These are phyloP conservation scores for Microdochium bolleyi DNA, from an alignment of 2,329 filamentous ascomycete species.

Conservation along the genomic window DNA sequence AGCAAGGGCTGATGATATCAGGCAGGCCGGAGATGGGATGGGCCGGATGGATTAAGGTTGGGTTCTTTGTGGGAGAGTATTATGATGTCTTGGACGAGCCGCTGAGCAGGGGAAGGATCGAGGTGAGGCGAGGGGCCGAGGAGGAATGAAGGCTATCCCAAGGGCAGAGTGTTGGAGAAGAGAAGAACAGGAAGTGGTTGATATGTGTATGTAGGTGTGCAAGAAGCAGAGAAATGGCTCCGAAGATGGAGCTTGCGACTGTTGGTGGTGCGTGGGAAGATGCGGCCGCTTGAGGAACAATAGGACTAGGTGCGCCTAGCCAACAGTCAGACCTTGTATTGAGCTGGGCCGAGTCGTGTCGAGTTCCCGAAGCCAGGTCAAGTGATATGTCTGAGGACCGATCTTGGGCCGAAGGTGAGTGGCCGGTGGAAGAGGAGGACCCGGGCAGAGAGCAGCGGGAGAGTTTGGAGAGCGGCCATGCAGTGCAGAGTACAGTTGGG, in stretches of 20 bases:
- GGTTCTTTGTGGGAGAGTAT: slow-evolving; percentile 1
- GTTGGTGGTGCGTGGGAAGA: background rate
- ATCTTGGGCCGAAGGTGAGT: background rate
- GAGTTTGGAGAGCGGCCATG: background rate
- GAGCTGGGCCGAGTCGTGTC: background rate
- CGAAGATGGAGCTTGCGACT: background rate
- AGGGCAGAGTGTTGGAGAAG: background rate
- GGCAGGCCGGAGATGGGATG: background rate
- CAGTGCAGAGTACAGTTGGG: background rate
- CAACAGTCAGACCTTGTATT: background rate
- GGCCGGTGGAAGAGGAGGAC: background rate
- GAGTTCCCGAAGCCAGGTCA: too few species aligned
- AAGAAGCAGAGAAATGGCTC: background rate
- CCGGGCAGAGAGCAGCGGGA: background rate
- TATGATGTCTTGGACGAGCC: slow-evolving; percentile 1
- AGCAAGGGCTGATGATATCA: background rate
- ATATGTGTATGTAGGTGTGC: background rate
- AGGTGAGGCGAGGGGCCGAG: slow-evolving; percentile 6
- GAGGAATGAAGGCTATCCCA: background rate
- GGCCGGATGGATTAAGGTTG: background rate
- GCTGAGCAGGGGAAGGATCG: background rate
- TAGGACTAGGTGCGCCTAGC: background rate
- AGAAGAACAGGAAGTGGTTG: background rate
- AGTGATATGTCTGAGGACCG: too few species aligned
- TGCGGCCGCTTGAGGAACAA: background rate